Conservation (phyloP, 2,329 filamentous ascomycete genomes). For the Exophiala viscosa region DNA sequence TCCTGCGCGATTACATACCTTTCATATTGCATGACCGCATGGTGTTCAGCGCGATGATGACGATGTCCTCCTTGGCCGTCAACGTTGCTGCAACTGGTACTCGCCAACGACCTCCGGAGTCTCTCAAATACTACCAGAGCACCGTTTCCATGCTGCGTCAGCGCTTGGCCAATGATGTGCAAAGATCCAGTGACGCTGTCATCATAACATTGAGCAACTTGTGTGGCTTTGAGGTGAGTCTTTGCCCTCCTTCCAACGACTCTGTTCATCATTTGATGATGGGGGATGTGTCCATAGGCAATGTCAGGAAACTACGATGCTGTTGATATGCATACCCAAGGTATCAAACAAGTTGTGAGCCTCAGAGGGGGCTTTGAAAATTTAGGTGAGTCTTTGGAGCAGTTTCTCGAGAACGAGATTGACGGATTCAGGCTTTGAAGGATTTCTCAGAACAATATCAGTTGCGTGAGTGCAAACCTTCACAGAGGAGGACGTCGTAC, state of each 20-base stretch:
- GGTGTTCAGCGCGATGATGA: conserved; percentile 11
- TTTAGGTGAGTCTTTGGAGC: conserved; percentile 3
- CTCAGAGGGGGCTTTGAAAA: conserved; percentile 9
- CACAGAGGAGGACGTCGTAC: conserved; percentile 2
- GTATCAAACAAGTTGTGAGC: conserved; percentile 12
- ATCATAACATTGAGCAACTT: conserved; percentile 13
- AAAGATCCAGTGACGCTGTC: conserved; percentile 12
- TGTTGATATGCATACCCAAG: conserved; percentile 18
- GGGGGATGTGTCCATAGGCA: conserved; percentile 3
- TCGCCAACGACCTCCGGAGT: conserved; percentile 9
- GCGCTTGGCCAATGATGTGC: conserved; percentile 8
- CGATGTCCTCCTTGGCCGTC: conserved; percentile 9
- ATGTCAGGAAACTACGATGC: conserved; percentile 16
- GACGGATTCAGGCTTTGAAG: conserved; percentile 14
- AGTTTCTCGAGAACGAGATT: not conserved
- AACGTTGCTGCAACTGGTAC: conserved; percentile 13
- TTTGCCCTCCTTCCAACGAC: not conserved
- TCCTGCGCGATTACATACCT: conserved; percentile 15
- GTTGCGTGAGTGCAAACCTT: conserved; percentile 11
- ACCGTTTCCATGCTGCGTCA: conserved; percentile 12
- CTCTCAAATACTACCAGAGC: conserved; percentile 11
- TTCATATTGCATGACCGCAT: conserved; percentile 17
- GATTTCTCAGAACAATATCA: conserved; percentile 11
- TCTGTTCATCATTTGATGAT: not conserved
- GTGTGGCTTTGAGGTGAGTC: conserved; percentile 13